phyloP scores from a whole-genome alignment of 257 asterid genomes.

The Forsythia viridissima region DNA sequence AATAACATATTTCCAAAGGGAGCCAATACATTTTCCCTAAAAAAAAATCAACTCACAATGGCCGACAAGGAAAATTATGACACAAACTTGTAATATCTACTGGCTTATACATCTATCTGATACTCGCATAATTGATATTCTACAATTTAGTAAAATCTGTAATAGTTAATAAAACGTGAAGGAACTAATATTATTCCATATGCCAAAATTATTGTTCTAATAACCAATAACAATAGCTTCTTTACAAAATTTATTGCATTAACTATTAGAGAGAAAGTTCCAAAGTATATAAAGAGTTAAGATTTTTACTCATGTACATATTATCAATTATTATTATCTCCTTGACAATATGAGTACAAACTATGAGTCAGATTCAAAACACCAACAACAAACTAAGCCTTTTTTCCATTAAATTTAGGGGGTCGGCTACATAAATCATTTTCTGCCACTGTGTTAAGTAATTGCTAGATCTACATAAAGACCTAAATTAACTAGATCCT shows the following conservation, averaged over 20 bases:
- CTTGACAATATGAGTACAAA: not conserved
- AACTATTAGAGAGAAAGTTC: not conserved
- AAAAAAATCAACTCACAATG: not conserved
- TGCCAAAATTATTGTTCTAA: not conserved
- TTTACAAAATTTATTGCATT: not conserved
- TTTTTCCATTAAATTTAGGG: not conserved
- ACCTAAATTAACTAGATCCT: not conserved
- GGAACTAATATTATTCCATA: not conserved
- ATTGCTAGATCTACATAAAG: not conserved
- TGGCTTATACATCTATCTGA: not conserved
- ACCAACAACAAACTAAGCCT: not conserved
- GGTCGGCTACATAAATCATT: not conserved
- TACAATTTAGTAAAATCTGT: not conserved
- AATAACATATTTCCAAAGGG: not conserved
- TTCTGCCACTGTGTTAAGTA: not conserved
- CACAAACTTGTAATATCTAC: not conserved
- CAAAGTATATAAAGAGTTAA: not conserved
- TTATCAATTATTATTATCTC: not conserved
- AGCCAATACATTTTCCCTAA: not conserved
- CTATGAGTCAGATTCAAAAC: not conserved
- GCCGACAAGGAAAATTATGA: not conserved
- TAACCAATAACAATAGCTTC: not conserved
- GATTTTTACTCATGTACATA: not conserved
- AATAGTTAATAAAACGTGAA: not conserved
- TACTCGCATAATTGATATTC: not conserved